Evolutionary conservation across 2,329 filamentous ascomycete genomes (phyloP).

Genomic region (Fusarium veterinarium): DNA sequence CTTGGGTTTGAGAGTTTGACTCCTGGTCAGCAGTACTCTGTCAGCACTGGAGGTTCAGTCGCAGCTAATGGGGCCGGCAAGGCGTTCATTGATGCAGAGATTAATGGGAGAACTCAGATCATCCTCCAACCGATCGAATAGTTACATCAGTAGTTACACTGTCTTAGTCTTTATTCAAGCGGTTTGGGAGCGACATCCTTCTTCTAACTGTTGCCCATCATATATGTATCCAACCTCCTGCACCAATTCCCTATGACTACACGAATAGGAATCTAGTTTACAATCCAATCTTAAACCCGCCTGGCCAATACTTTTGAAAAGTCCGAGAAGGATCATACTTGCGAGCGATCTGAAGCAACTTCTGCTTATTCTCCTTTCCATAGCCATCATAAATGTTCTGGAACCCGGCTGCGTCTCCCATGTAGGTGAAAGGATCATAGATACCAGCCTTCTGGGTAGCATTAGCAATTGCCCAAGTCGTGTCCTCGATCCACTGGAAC

Average conservation of each 20-base stretch:
- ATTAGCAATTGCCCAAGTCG: slow-evolving; percentile 26
- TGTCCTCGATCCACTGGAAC: slow-evolving; percentile 24
- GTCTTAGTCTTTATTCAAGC: too few species aligned
- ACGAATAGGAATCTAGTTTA: neutral
- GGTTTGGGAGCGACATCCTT: accelerated
- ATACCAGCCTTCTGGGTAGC: slow-evolving; percentile 18
- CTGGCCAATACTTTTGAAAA: slow-evolving; percentile 26
- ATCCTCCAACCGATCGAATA: neutral
- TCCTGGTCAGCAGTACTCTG: neutral
- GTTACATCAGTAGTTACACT: neutral
- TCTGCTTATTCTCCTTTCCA: slow-evolving; percentile 15
- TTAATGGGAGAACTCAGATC: neutral
- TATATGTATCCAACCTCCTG: too few species aligned
- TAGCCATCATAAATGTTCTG: slow-evolving; percentile 24
- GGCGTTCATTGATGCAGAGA: neutral
- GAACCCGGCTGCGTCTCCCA: slow-evolving; percentile 32
- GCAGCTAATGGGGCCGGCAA: neutral
- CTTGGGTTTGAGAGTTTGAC: neutral
- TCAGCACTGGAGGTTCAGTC: neutral
- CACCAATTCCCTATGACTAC: accelerated
- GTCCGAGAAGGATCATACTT: slow-evolving; percentile 20
- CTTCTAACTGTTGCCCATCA: neutral
- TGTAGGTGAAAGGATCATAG: slow-evolving; percentile 27
- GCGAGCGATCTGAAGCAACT: slow-evolving; percentile 12
- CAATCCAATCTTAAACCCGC: slow-evolving; percentile 21